These are phyloP conservation scores for Murraya koenigii DNA, from an alignment of 345 rosid species.

Conservation along the genomic window DNA sequence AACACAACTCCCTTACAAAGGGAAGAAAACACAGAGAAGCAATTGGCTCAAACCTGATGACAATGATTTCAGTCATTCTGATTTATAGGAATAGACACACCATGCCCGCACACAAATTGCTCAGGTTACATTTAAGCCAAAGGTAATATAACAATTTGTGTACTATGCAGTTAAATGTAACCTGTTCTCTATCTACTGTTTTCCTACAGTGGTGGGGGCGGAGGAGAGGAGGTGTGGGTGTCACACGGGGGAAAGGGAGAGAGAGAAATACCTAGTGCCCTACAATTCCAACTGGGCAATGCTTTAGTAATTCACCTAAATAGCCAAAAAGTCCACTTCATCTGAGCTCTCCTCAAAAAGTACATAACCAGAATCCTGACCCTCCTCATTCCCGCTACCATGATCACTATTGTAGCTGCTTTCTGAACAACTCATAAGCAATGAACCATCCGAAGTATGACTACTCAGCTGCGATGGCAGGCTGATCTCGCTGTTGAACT, in stretches of 20 bases:
- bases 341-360: slow-evolving; percentile 63
- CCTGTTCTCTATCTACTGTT: no score
- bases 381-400: slow-evolving; percentile 65
- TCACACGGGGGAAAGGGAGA: background rate
- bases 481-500: slow-evolving; percentile 46
- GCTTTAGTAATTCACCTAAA: slow-evolving; percentile 25
- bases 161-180: no score
- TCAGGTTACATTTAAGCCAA: background rate
- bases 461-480: slow-evolving; percentile 40
- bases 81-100: background rate
- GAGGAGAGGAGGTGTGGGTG: no score
- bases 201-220: no score
- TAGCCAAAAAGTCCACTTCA: slow-evolving; percentile 50
- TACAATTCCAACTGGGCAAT: slow-evolving; percentile 9
- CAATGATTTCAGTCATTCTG: background rate
- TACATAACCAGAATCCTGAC: slow-evolving; percentile 44
- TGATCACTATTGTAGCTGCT: slow-evolving; percentile 71
- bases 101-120: background rate
- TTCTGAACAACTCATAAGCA: slow-evolving; percentile 50
- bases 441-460: slow-evolving; percentile 41
- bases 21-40: background rate
- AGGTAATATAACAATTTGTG: no score
- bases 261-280: slow-evolving; percentile 22
- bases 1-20: background rate
- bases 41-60: background rate